A percentile compares a stretch with the other conserved stretches of the same genome.
Conservation (phyloP, 441 rosid species). For the Aquilaria agallochum region DNA sequence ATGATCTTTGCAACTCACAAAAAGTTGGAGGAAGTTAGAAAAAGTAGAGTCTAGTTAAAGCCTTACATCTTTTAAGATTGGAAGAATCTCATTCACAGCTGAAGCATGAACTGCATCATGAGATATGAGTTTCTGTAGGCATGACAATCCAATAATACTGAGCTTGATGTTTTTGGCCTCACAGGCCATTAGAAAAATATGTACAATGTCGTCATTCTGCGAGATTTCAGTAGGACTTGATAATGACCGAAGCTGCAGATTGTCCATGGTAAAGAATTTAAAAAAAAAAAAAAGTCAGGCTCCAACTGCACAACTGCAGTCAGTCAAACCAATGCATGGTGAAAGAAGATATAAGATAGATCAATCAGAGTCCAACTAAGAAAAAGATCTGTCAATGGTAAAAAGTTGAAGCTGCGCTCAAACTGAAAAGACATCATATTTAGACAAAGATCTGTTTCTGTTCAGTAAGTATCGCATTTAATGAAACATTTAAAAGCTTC, state of each 20-base stretch:
- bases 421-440: too few species aligned
- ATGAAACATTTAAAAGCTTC: too few species aligned
- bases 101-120: constrained; percentile 92
- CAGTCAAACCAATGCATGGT: background rate
- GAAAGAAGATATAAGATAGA: too few species aligned
- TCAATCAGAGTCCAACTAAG: too few species aligned
- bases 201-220: constrained; percentile 78
- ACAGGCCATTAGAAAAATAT: constrained; percentile 91
- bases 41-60: too few species aligned
- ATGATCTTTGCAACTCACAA: too few species aligned
- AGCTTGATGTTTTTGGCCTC: constrained; percentile 83
- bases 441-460: too few species aligned
- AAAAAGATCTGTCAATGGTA: too few species aligned
- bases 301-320: constrained; percentile 8
- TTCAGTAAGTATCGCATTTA: too few species aligned
- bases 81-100: constrained; percentile 74
- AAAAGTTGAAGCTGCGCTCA: too few species aligned
- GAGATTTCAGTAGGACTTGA: constrained; percentile 88
- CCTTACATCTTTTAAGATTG: constrained; percentile 81
- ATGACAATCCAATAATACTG: constrained; percentile 91
- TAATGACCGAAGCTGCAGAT: constrained; percentile 75
- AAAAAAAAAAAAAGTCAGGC: background rate
- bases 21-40: too few species aligned
- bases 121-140: constrained; percentile 94
- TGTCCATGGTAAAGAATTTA: constrained; percentile 1